Evolutionary conservation across 768 basidiomycete species (phyloP).

Genomic region (Mycena galopus): DNA sequence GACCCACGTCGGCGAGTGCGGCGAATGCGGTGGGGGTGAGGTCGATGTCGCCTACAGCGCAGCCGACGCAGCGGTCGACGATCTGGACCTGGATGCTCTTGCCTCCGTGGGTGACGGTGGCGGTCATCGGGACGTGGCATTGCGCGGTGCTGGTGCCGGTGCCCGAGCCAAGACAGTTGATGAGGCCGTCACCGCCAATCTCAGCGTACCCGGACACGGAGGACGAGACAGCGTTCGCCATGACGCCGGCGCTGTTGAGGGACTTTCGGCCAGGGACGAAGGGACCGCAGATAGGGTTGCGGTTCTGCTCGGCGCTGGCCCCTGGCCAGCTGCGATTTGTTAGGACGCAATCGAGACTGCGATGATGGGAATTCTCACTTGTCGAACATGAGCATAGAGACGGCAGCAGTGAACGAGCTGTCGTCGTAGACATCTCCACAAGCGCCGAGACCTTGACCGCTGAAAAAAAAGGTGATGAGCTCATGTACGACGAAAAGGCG

Average conservation of each 20-base stretch:
- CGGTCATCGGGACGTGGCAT: constrained; percentile 35
- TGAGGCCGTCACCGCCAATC: constrained; percentile 45
- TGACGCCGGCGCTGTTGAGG: constrained; percentile 34
- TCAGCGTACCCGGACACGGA: constrained; percentile 31
- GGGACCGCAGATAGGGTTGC: constrained; percentile 49
- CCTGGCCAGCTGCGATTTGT: neutral
- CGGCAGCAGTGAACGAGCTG: constrained; percentile 45
- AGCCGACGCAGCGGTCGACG: constrained; percentile 66
- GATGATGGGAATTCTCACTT: neutral
- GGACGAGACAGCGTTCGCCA: constrained; percentile 30
- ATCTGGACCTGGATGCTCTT: constrained; percentile 55
- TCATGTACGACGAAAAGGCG: neutral
- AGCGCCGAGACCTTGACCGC: constrained; percentile 43
- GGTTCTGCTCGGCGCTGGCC: constrained; percentile 25
- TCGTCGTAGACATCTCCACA: constrained; percentile 48
- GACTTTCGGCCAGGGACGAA: constrained; percentile 43
- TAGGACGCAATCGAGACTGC: neutral
- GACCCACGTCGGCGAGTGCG: constrained; percentile 39
- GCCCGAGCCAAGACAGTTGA: constrained; percentile 15
- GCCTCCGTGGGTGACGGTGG: constrained; percentile 45
- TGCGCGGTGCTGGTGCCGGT: neutral
- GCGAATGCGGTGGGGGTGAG: constrained; percentile 44
- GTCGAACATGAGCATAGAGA: constrained; percentile 45
- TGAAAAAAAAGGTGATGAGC: constrained; percentile 10
- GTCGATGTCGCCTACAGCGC: constrained; percentile 47